These are phyloP conservation scores for Fragilaria crotonensis DNA, from an alignment of 108 stramenopile genomes.

Conservation along the genomic window DNA sequence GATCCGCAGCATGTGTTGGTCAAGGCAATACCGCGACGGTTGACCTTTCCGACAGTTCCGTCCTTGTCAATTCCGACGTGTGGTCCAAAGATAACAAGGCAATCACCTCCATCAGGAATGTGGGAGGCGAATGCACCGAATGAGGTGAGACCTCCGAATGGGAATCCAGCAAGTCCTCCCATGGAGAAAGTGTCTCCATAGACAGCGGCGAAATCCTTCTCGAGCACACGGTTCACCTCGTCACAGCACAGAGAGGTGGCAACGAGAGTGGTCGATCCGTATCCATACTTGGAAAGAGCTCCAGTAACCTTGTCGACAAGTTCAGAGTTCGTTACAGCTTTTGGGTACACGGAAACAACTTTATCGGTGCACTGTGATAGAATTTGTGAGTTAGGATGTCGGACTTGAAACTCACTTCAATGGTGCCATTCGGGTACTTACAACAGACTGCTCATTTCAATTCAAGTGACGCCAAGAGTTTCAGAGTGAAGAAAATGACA, in stretches of 20 bases:
- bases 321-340: conserved; percentile 32
- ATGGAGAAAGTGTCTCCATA: conserved; percentile 48
- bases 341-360: conserved; percentile 12
- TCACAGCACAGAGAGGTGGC: conserved; percentile 42
- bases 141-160: conserved; percentile 30
- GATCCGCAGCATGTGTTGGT: conserved; percentile 25
- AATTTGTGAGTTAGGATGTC: too few species aligned
- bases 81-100: conserved; percentile 29
- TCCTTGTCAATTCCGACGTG: conserved; percentile 31
- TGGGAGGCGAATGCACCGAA: conserved; percentile 29
- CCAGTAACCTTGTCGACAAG: conserved; percentile 12
- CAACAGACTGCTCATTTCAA: too few species aligned
- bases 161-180: conserved; percentile 44
- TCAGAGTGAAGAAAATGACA: too few species aligned
- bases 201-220: conserved; percentile 14
- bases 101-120: conserved; percentile 29
- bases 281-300: conserved; percentile 15
- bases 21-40: conserved; percentile 24
- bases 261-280: conserved; percentile 37
- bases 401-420: too few species aligned
- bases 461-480: too few species aligned
- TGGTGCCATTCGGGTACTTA: too few species aligned
- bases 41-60: conserved; percentile 32
- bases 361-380: neutral
- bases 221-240: conserved; percentile 18